These are phyloP conservation scores for Uronychia setigera DNA, from an alignment of 73 alveolate species.

Conservation along the genomic window DNA sequence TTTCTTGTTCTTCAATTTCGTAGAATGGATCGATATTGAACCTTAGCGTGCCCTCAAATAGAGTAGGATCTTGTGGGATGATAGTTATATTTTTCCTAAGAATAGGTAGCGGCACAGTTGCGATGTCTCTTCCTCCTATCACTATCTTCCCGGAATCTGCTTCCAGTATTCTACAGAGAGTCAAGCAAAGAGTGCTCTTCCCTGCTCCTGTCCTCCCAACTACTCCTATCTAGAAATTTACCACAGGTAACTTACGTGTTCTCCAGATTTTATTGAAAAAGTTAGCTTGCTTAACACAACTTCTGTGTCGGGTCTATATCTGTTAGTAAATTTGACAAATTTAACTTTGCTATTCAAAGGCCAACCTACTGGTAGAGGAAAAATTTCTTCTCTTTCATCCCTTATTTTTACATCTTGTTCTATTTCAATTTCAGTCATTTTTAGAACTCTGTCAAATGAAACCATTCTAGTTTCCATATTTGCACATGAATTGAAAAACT, in stretches of 20 bases:
- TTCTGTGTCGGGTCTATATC: slow-evolving; percentile 89
- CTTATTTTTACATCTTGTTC: background rate
- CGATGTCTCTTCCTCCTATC: slow-evolving; percentile 88
- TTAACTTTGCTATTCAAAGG: slow-evolving; percentile 74
- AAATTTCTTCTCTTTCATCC: slow-evolving; percentile 3
- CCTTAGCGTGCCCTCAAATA: slow-evolving; percentile 92
- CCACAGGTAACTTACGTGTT: too few species aligned
- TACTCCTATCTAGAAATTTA: too few species aligned
- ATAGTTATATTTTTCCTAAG: slow-evolving; percentile 89
- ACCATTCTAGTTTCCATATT: slow-evolving; percentile 49
- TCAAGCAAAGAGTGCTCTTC: slow-evolving; percentile 85
- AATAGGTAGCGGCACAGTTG: slow-evolving; percentile 65
- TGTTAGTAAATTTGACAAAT: slow-evolving; percentile 68
- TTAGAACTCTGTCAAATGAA: slow-evolving; percentile 39
- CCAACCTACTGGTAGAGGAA: too few species aligned
- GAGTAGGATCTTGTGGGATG: slow-evolving; percentile 95
- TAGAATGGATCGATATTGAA: slow-evolving; percentile 94
- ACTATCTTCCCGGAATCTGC: slow-evolving; percentile 75
- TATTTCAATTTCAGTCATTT: slow-evolving; percentile 30
- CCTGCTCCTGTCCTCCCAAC: slow-evolving; percentile 98
- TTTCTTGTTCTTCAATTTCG: slow-evolving; percentile 61
- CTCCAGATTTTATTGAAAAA: slow-evolving; percentile 71
- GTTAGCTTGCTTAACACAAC: slow-evolving; percentile 73
- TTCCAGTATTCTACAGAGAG: slow-evolving; percentile 91
- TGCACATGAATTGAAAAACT: background rate